A percentile compares a stretch with the other conserved stretches of the same genome.
These are phyloP conservation scores for Agrocybe pediades DNA, from an alignment of 768 basidiomycete genomes.

Conservation along the genomic window DNA sequence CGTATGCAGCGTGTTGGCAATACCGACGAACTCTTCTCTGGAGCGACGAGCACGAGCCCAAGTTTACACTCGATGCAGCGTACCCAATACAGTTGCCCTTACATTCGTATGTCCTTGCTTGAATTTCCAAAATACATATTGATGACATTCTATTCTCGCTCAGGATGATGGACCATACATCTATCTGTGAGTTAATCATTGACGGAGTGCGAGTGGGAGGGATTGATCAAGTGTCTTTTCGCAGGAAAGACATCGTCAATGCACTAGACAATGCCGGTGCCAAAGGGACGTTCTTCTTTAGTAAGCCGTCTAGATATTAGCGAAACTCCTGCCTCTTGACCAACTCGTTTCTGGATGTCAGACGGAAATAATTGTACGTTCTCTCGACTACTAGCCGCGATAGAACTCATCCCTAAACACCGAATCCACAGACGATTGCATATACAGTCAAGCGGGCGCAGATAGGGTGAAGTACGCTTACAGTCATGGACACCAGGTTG, in stretches of 20 bases:
- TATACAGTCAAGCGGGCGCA: constrained; percentile 31
- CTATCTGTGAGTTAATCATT: constrained; percentile 18
- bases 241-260: constrained; percentile 32
- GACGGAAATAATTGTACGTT: constrained; percentile 37
- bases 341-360: constrained; percentile 7
- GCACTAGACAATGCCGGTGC: constrained; percentile 32
- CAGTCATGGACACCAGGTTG: constrained; percentile 44
- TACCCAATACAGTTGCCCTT: constrained; percentile 26
- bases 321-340: neutral
- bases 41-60: constrained; percentile 21
- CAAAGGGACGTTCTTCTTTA: constrained; percentile 46
- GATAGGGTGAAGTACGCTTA: constrained; percentile 36
- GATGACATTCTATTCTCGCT: neutral
- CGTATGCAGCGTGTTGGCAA: neutral
- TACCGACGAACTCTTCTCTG: constrained; percentile 6
- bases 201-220: neutral
- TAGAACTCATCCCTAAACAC: neutral
- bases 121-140: neutral
- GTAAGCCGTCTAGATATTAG: constrained; percentile 19
- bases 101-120: constrained; percentile 19
- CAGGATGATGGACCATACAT: constrained; percentile 39
- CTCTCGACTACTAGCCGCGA: neutral
- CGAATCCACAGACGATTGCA: constrained; percentile 31
- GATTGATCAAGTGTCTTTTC: neutral
- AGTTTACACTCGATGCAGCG: constrained; percentile 33